Evolutionary conservation across 1,284 basidiomycete genomes (phyloP).

Genomic region (Leccinum subfulvum): DNA sequence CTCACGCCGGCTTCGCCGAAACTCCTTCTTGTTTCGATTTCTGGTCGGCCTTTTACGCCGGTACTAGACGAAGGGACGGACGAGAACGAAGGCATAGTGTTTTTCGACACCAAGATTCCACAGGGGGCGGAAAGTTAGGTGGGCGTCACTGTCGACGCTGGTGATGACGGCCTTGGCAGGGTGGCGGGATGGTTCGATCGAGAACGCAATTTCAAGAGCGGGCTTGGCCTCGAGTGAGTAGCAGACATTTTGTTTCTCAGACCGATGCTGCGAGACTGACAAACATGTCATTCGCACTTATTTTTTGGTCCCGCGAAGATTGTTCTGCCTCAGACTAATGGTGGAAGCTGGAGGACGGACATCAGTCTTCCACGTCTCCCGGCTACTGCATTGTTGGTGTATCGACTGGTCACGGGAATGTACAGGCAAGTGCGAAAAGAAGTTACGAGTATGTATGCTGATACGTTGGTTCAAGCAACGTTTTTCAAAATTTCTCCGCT

Average conservation of each 20-base stretch:
- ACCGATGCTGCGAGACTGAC: not conserved
- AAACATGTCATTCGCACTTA: slow-evolving; percentile 35
- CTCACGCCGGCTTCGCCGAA: slow-evolving; percentile 48
- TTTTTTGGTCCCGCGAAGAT: slow-evolving; percentile 37
- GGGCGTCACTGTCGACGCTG: slow-evolving; percentile 48
- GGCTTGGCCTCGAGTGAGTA: slow-evolving; percentile 46
- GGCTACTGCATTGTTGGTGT: slow-evolving; percentile 62
- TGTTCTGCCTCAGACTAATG: slow-evolving; percentile 27
- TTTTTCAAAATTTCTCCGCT: slow-evolving; percentile 49
- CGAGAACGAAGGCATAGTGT: slow-evolving; percentile 70
- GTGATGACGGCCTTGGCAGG: slow-evolving; percentile 40
- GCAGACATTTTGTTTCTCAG: slow-evolving; percentile 13
- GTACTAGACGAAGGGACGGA: slow-evolving; percentile 61
- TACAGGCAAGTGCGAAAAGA: slow-evolving; percentile 20
- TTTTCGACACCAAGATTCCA: slow-evolving; percentile 53
- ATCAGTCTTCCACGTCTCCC: slow-evolving; percentile 50
- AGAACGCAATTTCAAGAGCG: slow-evolving; percentile 32
- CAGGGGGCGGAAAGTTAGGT: slow-evolving; percentile 40
- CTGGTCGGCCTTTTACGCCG: slow-evolving; percentile 32
- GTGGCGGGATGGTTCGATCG: slow-evolving; percentile 47
- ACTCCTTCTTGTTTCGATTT: slow-evolving; percentile 55
- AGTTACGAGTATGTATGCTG: not conserved
- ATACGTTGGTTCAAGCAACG: slow-evolving; percentile 36
- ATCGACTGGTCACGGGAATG: slow-evolving; percentile 43
- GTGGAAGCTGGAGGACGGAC: slow-evolving; percentile 29